Base-by-base conservation (phyloP, 225 moss, liverwort and hornwort genomes). In the Polytrichum formosum region DNA sequence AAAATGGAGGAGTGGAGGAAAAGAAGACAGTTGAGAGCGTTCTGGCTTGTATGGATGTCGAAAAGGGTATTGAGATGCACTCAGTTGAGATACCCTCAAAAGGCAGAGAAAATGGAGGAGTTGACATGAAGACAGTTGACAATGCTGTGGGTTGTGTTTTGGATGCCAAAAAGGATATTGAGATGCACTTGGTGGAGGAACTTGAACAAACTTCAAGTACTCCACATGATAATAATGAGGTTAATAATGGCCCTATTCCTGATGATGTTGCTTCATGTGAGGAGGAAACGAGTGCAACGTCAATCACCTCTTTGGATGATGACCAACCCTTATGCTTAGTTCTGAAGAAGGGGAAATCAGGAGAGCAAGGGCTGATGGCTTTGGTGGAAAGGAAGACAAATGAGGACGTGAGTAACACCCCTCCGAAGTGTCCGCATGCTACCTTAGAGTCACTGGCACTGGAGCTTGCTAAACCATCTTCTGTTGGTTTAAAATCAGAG, bases 261-360 rank as follows among this genome's bases (percentile, higher is more conserved):
- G 64, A 78, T 46, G 83, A 67, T 65, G 69, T 73, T 33, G 64
- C 73, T 20, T 22, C 67, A 18, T 19, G 65, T 4, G 20, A 67
- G 23, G 72, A 73, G 74, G 75, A 73, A 73, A 20, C 70, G 64
- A 73, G 73, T 71, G 73, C 33, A 1, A 63, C 21, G 58, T 35
- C 70, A 18, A 5, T 71, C 37, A 80, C 80, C 28, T 60, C 76
- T 72, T 67, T 72, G 73, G 86, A 87, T 8, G 86, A 87, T 69
- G 71, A 83, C 7, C 86, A 83, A 55, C 86, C 74, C 26, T 81
- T 87, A 78, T 83, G 86, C 76, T 69, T 73, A 71, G 64, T 87
- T 71, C 80, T 83, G n/a, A 72, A 74, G 73, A 83, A 76, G 69
- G 76, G 80, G 18, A 76, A 83, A 80, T 71, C 68, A 8, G 80